Evolutionary conservation across 2,329 filamentous ascomycete genomes (phyloP).

Genomic region (Claviceps arundinis): DNA sequence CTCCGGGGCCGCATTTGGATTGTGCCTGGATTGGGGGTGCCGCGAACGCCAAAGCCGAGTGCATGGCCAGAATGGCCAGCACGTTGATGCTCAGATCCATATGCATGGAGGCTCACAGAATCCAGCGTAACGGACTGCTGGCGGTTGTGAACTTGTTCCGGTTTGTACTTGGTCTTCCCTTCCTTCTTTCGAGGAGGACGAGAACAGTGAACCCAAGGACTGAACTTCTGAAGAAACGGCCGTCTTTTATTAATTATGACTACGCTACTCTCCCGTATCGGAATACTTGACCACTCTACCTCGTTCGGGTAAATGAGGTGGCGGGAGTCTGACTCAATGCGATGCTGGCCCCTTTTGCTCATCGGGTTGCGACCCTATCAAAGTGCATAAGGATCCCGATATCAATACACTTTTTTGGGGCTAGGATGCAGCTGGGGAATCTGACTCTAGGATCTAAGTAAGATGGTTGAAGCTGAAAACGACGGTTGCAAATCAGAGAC

Average conservation of each 20-base stretch:
- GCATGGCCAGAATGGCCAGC: not conserved
- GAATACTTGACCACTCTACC: not conserved
- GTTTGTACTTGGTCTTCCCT: not conserved
- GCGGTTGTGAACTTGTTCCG: too few relatives aligned
- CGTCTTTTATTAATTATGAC: not conserved
- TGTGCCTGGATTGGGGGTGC: not conserved
- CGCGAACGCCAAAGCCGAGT: not conserved
- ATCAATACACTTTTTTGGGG: not conserved
- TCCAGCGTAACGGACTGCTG: too few relatives aligned
- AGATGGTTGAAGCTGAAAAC: not conserved
- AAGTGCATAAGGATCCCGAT: not conserved
- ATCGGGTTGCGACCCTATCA: not conserved
- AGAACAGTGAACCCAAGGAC: too few relatives aligned
- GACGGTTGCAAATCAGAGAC: not conserved
- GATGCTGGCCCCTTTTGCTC: not conserved
- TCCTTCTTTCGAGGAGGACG: not conserved
- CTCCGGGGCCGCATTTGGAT: constrained; percentile 19
- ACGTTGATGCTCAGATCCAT: not conserved
- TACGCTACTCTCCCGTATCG: not conserved
- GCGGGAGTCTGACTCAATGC: not conserved
- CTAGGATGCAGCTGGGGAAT: not conserved
- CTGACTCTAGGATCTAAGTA: not conserved
- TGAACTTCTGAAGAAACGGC: too few relatives aligned
- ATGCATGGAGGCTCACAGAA: not conserved
- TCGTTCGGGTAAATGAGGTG: not conserved